Percentiles rank a stretch among this genome's conserved stretches.
Conservation (phyloP, 1,139 yeast genomes). For the Saccharomyces hybrid region DNA sequence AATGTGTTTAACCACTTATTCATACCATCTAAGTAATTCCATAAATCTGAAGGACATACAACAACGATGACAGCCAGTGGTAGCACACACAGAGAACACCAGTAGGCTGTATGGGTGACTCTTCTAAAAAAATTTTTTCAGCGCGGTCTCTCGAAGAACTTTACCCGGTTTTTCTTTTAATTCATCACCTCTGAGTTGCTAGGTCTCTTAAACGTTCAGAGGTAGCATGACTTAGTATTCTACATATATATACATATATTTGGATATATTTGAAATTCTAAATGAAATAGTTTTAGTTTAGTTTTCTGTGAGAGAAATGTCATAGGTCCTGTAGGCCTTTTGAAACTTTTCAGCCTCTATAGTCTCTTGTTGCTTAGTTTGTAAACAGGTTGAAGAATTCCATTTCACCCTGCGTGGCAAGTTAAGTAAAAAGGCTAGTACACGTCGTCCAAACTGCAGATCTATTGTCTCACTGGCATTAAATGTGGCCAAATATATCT, state of each 20-base stretch:
- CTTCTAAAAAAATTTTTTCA: background rate
- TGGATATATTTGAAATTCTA: no score
- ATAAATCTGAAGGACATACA: background rate
- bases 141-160: background rate
- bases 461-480: constrained; percentile 40
- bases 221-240: background rate
- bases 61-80: background rate
- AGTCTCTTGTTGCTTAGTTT: constrained; percentile 49
- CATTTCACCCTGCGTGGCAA: constrained; percentile 59
- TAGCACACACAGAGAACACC: background rate
- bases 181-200: background rate
- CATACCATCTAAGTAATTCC: background rate
- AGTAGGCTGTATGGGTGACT: constrained; percentile 1
- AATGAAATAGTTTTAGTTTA: background rate
- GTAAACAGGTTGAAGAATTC: constrained; percentile 54
- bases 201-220: background rate
- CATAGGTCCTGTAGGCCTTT: constrained; percentile 40
- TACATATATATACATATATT: background rate
- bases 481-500: constrained; percentile 28
- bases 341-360: constrained; percentile 58
- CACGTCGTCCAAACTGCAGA: constrained; percentile 73
- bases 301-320: constrained; percentile 35
- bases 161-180: background rate
- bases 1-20: background rate
- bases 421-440: constrained; percentile 52